These are phyloP conservation scores for Spathaspora sp. DNA, from an alignment of 1,139 yeast species.

Conservation along the genomic window DNA sequence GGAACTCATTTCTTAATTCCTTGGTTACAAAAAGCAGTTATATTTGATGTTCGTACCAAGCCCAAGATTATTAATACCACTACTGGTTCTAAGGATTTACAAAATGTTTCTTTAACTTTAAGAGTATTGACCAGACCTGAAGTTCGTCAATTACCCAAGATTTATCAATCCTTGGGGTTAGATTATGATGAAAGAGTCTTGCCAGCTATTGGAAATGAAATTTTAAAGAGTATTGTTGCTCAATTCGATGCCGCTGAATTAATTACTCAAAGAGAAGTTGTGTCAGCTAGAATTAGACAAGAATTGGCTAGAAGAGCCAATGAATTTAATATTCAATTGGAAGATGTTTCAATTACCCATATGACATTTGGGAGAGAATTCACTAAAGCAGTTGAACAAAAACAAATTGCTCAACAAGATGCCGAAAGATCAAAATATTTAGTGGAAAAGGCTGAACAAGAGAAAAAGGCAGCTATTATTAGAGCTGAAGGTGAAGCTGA, in stretches of 20 bases:
- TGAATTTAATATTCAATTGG: conserved; percentile 88
- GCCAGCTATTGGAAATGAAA: conserved; percentile 97
- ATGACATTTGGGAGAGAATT: conserved; percentile 97
- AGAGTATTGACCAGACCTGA: conserved; percentile 96
- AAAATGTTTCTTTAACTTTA: conserved; percentile 89
- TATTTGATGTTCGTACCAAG: conserved; percentile 86
- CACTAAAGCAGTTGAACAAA: conserved; percentile 98
- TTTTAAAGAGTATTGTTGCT: conserved; percentile 91
- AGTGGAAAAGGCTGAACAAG: conserved; percentile 97
- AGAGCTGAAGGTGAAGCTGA: conserved; percentile 99
- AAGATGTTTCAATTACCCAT: conserved; percentile 97
- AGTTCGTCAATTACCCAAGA: conserved; percentile 73
- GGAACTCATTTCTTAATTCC: conserved; percentile 96
- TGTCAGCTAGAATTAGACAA: conserved; percentile 83
- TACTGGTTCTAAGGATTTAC: conserved; percentile 96
- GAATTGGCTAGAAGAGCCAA: conserved; percentile 82
- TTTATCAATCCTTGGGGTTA: conserved; percentile 87
- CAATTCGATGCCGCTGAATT: conserved; percentile 98
- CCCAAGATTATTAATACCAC: conserved; percentile 94
- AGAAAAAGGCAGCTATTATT: conserved; percentile 89
- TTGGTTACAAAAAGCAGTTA: conserved; percentile 90
- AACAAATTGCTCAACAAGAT: conserved; percentile 98
- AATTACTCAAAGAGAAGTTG: conserved; percentile 95
- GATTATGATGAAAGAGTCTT: conserved; percentile 97
- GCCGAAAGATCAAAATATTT: conserved; percentile 95